phyloP scores from a whole-genome alignment of 208 protist genomes.

The Crithidia bombi region DNA sequence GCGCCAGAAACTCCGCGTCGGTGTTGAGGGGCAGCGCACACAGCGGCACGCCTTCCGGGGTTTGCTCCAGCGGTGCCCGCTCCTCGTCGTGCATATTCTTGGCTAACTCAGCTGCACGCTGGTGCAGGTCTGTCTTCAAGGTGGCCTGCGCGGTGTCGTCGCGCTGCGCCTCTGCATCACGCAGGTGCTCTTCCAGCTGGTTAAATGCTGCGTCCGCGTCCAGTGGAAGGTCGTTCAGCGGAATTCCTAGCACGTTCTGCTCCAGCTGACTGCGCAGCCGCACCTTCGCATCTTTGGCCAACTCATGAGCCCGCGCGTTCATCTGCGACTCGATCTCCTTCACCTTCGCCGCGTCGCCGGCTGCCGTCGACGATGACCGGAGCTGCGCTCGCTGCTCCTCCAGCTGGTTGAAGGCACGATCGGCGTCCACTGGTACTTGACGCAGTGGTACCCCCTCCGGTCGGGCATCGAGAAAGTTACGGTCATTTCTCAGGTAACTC shows the following conservation, averaged over 20 bases:
- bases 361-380: slow-evolving; percentile 35
- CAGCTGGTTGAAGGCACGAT: slow-evolving; percentile 50
- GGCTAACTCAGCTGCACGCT: slow-evolving; percentile 56
- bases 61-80: slow-evolving; percentile 36
- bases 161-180: slow-evolving; percentile 40
- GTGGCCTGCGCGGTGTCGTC: slow-evolving; percentile 17
- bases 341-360: slow-evolving; percentile 24
- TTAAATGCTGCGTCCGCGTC: slow-evolving; percentile 52
- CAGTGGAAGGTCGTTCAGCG: slow-evolving; percentile 57
- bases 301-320: slow-evolving; percentile 53
- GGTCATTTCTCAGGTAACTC: slow-evolving; percentile 44
- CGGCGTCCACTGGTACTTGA: slow-evolving; percentile 55
- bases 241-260: slow-evolving; percentile 53
- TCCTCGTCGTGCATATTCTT: slow-evolving; percentile 41
- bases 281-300: slow-evolving; percentile 54
- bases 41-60: slow-evolving; percentile 61
- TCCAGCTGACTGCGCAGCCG: slow-evolving; percentile 50
- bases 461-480: slow-evolving; percentile 48
- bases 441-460: slow-evolving; percentile 61
- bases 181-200: slow-evolving; percentile 46
- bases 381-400: slow-evolving; percentile 60
- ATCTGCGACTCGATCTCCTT: slow-evolving; percentile 56
- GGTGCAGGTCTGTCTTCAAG: slow-evolving; percentile 45
- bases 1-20: slow-evolving; percentile 41
- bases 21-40: slow-evolving; percentile 51